Conservation (phyloP, 805 yeast genomes). For the Schwanniomyces vanrijiae region DNA sequence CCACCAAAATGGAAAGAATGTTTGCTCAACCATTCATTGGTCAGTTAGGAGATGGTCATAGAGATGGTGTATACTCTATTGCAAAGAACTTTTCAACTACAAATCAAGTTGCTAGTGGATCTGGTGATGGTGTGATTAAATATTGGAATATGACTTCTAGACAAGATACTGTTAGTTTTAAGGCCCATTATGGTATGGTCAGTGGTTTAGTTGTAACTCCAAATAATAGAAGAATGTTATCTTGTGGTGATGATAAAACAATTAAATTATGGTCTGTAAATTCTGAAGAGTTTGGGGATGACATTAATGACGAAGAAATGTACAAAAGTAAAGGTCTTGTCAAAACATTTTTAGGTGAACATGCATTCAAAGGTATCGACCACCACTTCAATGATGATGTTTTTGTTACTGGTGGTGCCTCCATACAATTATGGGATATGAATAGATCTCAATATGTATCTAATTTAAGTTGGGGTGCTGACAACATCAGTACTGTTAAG, state of each 20-base stretch:
- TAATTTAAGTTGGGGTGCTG: conserved; percentile 94
- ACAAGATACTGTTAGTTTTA: conserved; percentile 70
- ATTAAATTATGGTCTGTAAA: conserved; percentile 10
- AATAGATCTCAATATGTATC: conserved; percentile 74
- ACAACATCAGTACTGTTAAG: conserved; percentile 75
- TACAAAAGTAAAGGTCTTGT: conserved; percentile 53
- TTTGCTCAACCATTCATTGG: conserved; percentile 98
- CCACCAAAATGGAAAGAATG: conserved; percentile 93
- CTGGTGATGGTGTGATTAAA: conserved; percentile 93
- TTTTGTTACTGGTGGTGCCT: conserved; percentile 92
- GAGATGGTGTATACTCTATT: conserved; percentile 88
- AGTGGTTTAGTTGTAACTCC: conserved; percentile 66
- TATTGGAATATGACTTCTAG: conserved; percentile 89
- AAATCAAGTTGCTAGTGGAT: conserved; percentile 82
- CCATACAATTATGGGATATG: conserved; percentile 90
- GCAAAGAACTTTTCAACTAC: conserved; percentile 74
- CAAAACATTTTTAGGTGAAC: conserved; percentile 80
- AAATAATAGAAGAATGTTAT: conserved; percentile 46
- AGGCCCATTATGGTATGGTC: conserved; percentile 89
- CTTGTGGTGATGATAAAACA: conserved; percentile 85
- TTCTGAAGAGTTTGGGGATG: conserved; percentile 47
- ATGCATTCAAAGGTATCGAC: conserved; percentile 81
- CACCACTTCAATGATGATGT: conserved; percentile 72
- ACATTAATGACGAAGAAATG: conserved; percentile 28
- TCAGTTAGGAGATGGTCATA: conserved; percentile 90